These are phyloP conservation scores for Fomitiporia mediterranea DNA, from an alignment of 1,284 basidiomycete genomes.

Conservation along the genomic window DNA sequence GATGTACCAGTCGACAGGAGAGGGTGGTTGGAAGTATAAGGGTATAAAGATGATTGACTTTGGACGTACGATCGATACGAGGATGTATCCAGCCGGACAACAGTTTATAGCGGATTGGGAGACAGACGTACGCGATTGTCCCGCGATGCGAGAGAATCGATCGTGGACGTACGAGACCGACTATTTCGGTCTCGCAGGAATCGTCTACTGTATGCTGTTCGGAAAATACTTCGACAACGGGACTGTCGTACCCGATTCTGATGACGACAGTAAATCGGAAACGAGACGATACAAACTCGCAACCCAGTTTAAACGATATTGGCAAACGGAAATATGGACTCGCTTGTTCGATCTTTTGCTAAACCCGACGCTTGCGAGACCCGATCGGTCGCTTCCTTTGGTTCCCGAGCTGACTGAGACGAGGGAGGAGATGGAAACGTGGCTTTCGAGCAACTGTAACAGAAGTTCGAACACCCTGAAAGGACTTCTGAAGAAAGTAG, in stretches of 20 bases:
- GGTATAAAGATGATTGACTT: conserved; percentile 96
- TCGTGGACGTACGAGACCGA: conserved; percentile 95
- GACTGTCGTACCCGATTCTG: conserved; percentile 40
- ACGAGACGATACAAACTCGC: conserved; percentile 68
- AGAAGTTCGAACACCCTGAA: conserved; percentile 86
- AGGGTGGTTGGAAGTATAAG: conserved; percentile 81
- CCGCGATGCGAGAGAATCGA: conserved; percentile 78
- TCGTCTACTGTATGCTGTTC: conserved; percentile 94
- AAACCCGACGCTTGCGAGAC: conserved; percentile 61
- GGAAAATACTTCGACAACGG: conserved; percentile 88
- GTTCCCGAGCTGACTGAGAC: conserved; percentile 61
- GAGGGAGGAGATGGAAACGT: conserved; percentile 79
- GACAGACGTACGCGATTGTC: conserved; percentile 83
- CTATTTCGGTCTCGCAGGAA: conserved; percentile 90
- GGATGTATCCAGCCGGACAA: conserved; percentile 74
- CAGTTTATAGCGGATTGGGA: conserved; percentile 87
- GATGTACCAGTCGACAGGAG: conserved; percentile 72
- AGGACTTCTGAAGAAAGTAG: conserved; percentile 77
- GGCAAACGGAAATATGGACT: conserved; percentile 89
- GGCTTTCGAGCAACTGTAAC: conserved; percentile 79
- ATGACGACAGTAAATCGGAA: conserved; percentile 30
- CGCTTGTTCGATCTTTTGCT: conserved; percentile 82
- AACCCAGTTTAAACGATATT: conserved; percentile 87
- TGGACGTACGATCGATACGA: conserved; percentile 87
- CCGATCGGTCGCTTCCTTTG: conserved; percentile 63